phyloP scores from a whole-genome alignment of 495 filamentous ascomycete genomes.

The Chaetomium tenue region DNA sequence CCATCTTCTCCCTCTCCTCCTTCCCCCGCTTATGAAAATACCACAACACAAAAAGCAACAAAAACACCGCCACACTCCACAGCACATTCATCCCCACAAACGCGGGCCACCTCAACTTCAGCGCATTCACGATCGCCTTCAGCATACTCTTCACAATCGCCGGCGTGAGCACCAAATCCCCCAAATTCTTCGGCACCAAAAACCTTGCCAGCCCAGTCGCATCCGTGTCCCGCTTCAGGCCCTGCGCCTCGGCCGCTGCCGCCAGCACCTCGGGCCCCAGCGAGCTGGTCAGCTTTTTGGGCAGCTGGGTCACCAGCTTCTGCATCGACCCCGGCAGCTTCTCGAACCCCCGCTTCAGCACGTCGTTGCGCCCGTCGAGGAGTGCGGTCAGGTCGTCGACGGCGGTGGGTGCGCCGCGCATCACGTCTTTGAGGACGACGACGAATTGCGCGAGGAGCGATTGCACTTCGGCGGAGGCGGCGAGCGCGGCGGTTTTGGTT shows the following conservation, averaged over 20 bases:
- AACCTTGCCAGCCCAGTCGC: slow-evolving; percentile 38
- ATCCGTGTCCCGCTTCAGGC: slow-evolving; percentile 41
- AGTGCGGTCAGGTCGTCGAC: slow-evolving; percentile 84
- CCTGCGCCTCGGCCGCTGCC: slow-evolving; percentile 62
- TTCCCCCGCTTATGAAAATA: slow-evolving; percentile 93
- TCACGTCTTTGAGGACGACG: slow-evolving; percentile 82
- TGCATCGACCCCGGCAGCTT: slow-evolving; percentile 78
- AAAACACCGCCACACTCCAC: slow-evolving; percentile 78
- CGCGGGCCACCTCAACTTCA: slow-evolving; percentile 80
- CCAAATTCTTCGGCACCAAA: slow-evolving; percentile 51
- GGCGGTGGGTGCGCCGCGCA: slow-evolving; percentile 87
- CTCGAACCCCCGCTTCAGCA: slow-evolving; percentile 72
- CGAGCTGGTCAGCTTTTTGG: slow-evolving; percentile 70
- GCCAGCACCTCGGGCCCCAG: slow-evolving; percentile 76
- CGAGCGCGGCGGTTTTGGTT: slow-evolving; percentile 70
- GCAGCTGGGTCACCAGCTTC: slow-evolving; percentile 81
- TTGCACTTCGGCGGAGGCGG: slow-evolving; percentile 61
- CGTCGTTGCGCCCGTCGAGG: slow-evolving; percentile 73
- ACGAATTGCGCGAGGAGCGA: slow-evolving; percentile 75
- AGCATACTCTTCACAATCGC: slow-evolving; percentile 79
- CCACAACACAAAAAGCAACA: slow-evolving; percentile 89
- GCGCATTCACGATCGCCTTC: slow-evolving; percentile 77
- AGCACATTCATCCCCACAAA: slow-evolving; percentile 82
- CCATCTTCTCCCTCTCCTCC: slow-evolving; percentile 75
- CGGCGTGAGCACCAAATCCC: slow-evolving; percentile 80